A percentile compares a stretch with the other conserved stretches of the same genome.
phyloP scores from a whole-genome alignment of 2,329 filamentous ascomycete species.

The Cordyceps cateniannulata region DNA sequence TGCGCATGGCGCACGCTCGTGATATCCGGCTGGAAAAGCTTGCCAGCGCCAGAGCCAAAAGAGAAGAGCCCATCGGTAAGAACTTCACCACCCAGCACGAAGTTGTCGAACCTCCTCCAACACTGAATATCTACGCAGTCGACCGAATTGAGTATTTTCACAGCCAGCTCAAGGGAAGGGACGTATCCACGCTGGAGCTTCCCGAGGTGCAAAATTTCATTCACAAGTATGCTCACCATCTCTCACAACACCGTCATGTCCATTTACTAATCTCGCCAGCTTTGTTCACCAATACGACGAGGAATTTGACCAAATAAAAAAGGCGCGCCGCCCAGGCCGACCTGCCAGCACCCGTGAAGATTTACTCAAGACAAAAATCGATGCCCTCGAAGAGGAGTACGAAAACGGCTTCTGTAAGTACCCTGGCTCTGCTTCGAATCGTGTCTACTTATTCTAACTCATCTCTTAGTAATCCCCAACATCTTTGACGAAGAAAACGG shows the following conservation, averaged over 20 bases:
- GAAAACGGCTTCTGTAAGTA: slow-evolving; percentile 71
- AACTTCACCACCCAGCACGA: neutral
- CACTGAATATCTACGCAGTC: slow-evolving; percentile 17
- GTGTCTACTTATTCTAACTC: neutral
- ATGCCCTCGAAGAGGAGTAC: slow-evolving; percentile 70
- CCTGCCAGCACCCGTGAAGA: slow-evolving; percentile 74
- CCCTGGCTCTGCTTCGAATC: neutral
- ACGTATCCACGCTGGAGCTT: slow-evolving; percentile 41
- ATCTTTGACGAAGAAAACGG: slow-evolving; percentile 61
- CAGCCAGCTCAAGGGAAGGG: slow-evolving; percentile 49
- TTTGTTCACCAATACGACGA: slow-evolving; percentile 65
- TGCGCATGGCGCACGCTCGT: slow-evolving; percentile 72
- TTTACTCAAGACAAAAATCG: slow-evolving; percentile 64
- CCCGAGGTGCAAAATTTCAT: slow-evolving; percentile 56
- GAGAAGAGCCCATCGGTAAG: slow-evolving; percentile 66
- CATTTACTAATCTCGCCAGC: slow-evolving; percentile 31
- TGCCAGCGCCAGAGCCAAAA: slow-evolving; percentile 61
- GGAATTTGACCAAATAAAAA: slow-evolving; percentile 59
- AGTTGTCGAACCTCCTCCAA: slow-evolving; percentile 4
- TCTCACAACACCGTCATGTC: neutral
- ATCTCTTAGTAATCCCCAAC: slow-evolving; percentile 61
- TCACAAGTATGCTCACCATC: slow-evolving; percentile 40
- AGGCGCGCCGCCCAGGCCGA: slow-evolving; percentile 67
- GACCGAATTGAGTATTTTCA: slow-evolving; percentile 58
- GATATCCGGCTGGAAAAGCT: slow-evolving; percentile 77